Base-by-base conservation (phyloP, 2,329 filamentous ascomycete genomes). In the Scleromitrula shiraiana region DNA sequence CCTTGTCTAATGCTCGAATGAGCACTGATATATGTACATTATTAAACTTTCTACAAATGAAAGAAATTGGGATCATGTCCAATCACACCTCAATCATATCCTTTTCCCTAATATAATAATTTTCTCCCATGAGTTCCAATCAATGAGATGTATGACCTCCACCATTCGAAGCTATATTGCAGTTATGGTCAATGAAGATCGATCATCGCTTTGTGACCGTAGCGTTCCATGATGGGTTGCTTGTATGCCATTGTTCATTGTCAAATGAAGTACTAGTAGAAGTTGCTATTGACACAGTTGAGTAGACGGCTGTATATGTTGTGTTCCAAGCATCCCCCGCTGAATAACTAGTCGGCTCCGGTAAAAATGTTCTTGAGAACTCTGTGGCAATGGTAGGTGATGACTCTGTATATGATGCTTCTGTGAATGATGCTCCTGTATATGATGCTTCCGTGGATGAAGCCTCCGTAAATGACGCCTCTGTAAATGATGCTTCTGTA, bases 211-310 rank as follows among this genome's bases (percentile, higher is more conserved):
- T 32, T 15, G 40, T 19, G 6, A 46, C 33, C 7, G 49, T 53
- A 9, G 47, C 22, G 41, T 62, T 60, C 59, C 59, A 61, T 29
- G 54, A 29, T 26, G 61, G 54, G 41, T 64, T 62, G 17, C 36
- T 47, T 40, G 62, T 63, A 42, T 63, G 57, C 59, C 61, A 64
- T 54, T 58, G 53, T 2, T 59, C 62, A 50, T 62, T 47, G 33
- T 62, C 59, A 50, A 56, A 62, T 26, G 55, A 38, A 17, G 47
- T 50, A 6, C 37, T 49, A 22, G 53, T 46, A 2, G 50, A 33
- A 12, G 27, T 38, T 10, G 51, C 32, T 6, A 53, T 41, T 19
- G 33, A 41, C 26, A 38, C n/a, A 32, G 37, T 43, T 14, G 46
- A 12, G 7, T 49, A 26, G 23, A 35, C 20, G 8, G 12, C 45